These are phyloP conservation scores for Dendrocalamus sinicus DNA, from an alignment of 176 grass and related monocot species.

Conservation along the genomic window DNA sequence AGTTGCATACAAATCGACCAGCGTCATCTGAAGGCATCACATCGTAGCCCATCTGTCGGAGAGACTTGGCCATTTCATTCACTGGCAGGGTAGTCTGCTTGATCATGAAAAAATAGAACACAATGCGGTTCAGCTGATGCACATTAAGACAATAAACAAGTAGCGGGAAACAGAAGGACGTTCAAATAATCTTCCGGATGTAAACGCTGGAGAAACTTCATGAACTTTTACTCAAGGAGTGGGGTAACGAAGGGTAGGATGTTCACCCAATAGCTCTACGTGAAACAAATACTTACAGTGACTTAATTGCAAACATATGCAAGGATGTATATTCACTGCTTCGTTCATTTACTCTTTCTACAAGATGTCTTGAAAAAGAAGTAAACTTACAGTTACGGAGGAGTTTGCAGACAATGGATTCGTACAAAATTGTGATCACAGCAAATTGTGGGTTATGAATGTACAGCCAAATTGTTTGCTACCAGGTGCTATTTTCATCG, in stretches of 20 bases:
- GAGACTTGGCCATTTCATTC: constrained; percentile 55
- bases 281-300: not conserved
- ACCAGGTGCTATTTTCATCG: not conserved
- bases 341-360: not conserved
- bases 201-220: not conserved
- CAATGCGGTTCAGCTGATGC: not conserved
- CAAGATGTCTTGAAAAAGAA: not conserved
- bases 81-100: constrained; percentile 68
- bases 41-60: constrained; percentile 68
- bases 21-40: constrained; percentile 71
- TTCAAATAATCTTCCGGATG: not conserved
- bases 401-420: not conserved
- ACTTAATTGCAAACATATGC: no score
- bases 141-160: not conserved
- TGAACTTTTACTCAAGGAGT: not conserved
- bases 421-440: not conserved
- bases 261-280: not conserved
- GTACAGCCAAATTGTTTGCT: not conserved
- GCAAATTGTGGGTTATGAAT: not conserved
- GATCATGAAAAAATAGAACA: not conserved
- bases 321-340: not conserved
- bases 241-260: not conserved
- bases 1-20: constrained; percentile 87
- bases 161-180: not conserved
- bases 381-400: not conserved